Conservation (phyloP, 805 yeast species). For the Clavispora phyllophila region DNA sequence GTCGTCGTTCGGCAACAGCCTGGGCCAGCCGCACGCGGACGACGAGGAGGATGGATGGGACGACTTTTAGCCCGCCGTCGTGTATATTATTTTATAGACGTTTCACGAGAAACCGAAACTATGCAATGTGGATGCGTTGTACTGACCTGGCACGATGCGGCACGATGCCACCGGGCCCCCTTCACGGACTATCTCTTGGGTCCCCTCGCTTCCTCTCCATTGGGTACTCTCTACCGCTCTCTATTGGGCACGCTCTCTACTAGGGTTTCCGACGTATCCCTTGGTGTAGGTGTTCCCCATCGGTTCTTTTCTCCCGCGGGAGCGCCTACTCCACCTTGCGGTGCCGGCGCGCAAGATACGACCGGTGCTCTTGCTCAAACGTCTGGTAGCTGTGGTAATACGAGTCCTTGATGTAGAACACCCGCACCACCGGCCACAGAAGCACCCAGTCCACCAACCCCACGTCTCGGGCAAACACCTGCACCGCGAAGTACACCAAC, state of each 20-base stretch:
- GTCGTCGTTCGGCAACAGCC: conserved; percentile 42
- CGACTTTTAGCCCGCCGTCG: conserved; percentile 40
- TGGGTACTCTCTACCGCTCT: too few relatives aligned
- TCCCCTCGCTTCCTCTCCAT: too few relatives aligned
- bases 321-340: not conserved
- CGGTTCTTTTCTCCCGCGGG: too few relatives aligned
- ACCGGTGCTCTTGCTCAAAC: conserved; percentile 39
- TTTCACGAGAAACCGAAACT: not conserved
- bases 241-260: too few relatives aligned
- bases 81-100: conserved; percentile 1
- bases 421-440: conserved; percentile 48
- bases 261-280: too few relatives aligned
- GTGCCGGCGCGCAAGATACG: not conserved
- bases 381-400: conserved; percentile 44
- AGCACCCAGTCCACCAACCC: conserved; percentile 68
- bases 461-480: conserved; percentile 52
- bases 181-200: too few relatives aligned
- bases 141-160: too few relatives aligned
- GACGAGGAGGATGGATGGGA: conserved; percentile 61
- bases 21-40: conserved; percentile 11
- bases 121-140: too few relatives aligned
- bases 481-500: conserved; percentile 47
- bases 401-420: conserved; percentile 57
- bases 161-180: too few relatives aligned
- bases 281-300: too few relatives aligned